phyloP scores from a whole-genome alignment of 2,329 filamentous ascomycete species.

The Pseudonectria buxi region DNA sequence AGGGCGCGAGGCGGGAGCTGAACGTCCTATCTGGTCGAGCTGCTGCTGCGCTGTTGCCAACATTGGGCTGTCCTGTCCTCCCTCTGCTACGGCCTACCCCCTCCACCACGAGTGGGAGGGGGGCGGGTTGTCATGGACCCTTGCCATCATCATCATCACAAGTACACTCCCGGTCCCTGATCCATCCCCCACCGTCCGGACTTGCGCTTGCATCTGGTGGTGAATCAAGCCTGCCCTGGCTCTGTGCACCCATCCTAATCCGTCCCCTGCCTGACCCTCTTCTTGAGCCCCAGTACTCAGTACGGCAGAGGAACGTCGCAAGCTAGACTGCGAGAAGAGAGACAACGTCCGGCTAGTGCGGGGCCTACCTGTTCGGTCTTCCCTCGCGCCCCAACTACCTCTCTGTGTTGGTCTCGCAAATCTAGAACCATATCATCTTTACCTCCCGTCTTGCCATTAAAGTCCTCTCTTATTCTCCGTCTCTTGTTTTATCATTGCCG shows the following conservation, averaged over 20 bases:
- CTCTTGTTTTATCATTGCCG: too few species aligned
- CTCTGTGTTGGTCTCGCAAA: slow-evolving; percentile 17
- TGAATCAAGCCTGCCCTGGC: slow-evolving; percentile 15
- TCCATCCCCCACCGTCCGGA: slow-evolving; percentile 16
- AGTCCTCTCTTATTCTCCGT: slow-evolving; percentile 6
- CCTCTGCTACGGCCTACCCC: slow-evolving; percentile 3
- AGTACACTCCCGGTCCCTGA: slow-evolving; percentile 14
- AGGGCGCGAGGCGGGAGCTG: slow-evolving; percentile 14
- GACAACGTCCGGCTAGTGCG: slow-evolving; percentile 20
- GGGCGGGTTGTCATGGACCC: slow-evolving; percentile 19
- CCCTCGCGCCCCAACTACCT: slow-evolving; percentile 14
- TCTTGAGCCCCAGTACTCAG: slow-evolving; percentile 12
- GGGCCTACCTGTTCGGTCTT: slow-evolving; percentile 15
- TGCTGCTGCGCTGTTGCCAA: slow-evolving; percentile 11
- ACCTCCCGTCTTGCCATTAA: slow-evolving; percentile 13
- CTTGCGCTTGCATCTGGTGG: slow-evolving; percentile 12
- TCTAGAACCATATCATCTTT: slow-evolving; percentile 14
- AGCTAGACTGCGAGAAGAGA: slow-evolving; percentile 21
- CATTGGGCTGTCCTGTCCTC: slow-evolving; percentile 10
- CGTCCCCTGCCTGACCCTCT: slow-evolving; percentile 10
- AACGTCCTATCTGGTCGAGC: slow-evolving; percentile 17
- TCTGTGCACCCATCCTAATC: slow-evolving; percentile 14
- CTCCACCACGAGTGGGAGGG: slow-evolving; percentile 9
- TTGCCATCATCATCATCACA: slow-evolving; percentile 10
- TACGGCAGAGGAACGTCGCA: slow-evolving; percentile 13